A percentile compares a stretch with the other conserved stretches of the same genome.
phyloP scores from a whole-genome alignment of 495 filamentous ascomycete genomes.

The Lentithecium fluviatile region DNA sequence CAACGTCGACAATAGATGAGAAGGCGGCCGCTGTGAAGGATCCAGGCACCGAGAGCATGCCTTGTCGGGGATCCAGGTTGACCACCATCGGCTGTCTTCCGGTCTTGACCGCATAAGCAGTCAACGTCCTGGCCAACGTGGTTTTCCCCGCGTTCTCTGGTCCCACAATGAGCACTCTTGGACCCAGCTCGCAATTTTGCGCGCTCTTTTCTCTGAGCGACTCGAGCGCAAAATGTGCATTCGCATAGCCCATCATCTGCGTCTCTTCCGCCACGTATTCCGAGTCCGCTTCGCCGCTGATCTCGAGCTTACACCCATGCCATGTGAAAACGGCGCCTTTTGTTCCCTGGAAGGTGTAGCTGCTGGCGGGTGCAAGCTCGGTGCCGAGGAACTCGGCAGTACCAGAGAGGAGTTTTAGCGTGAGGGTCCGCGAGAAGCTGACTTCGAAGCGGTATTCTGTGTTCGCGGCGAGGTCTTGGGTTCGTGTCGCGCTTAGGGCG shows the following conservation, averaged over 20 bases:
- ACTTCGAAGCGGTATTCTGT: conserved; percentile 94
- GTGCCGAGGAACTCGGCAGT: conserved; percentile 95
- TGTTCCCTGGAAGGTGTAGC: conserved; percentile 76
- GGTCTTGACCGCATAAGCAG: conserved; percentile 73
- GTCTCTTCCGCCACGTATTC: conserved; percentile 83
- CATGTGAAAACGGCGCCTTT: conserved; percentile 89
- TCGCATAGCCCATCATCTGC: conserved; percentile 76
- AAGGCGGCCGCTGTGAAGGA: conserved; percentile 82
- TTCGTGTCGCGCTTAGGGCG: conserved; percentile 22
- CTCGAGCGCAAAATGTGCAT: conserved; percentile 84
- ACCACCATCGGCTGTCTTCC: conserved; percentile 79
- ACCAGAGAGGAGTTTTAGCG: conserved; percentile 65
- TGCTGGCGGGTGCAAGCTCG: conserved; percentile 73
- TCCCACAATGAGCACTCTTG: conserved; percentile 81
- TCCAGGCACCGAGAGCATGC: conserved; percentile 80
- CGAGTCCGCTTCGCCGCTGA: conserved; percentile 63
- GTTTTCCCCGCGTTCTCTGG: conserved; percentile 83
- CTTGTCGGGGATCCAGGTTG: conserved; percentile 82
- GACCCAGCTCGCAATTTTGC: conserved; percentile 51
- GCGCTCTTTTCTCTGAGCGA: conserved; percentile 55
- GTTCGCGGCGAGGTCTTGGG: conserved; percentile 41
- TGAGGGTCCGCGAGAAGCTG: conserved; percentile 52
- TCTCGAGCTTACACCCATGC: conserved; percentile 81
- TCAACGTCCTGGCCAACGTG: conserved; percentile 74
- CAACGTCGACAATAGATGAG: conserved; percentile 80